A percentile compares a stretch with the other conserved stretches of the same genome.
Conservation (phyloP, 805 yeast species). For the Torulaspora maleeae region DNA sequence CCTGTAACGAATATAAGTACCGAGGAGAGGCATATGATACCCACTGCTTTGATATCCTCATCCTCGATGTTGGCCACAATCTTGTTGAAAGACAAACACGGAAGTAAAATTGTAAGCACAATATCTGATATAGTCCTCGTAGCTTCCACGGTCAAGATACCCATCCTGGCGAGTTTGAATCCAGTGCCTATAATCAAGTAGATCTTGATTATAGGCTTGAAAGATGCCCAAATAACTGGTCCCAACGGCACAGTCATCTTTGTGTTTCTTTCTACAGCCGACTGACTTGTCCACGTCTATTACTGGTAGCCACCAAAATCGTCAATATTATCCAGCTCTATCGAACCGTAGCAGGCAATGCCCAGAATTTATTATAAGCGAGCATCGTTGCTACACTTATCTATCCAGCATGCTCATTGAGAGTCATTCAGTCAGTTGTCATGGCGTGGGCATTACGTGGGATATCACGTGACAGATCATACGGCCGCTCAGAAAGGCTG, state of each 20-base stretch:
- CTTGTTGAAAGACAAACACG: slow-evolving; percentile 60
- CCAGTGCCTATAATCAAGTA: slow-evolving; percentile 70
- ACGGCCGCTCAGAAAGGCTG: too few species aligned
- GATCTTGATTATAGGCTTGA: slow-evolving; percentile 72
- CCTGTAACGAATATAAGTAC: slow-evolving; percentile 51
- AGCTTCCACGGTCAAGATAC: slow-evolving; percentile 59
- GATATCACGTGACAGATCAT: background rate
- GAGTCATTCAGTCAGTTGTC: background rate
- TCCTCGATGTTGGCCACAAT: slow-evolving; percentile 57
- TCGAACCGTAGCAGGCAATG: background rate
- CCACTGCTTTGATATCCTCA: slow-evolving; percentile 63
- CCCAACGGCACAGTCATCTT: slow-evolving; percentile 31
- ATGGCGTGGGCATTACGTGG: slow-evolving; percentile 2
- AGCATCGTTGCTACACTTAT: background rate
- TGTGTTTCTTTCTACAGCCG: background rate
- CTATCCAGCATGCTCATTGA: background rate
- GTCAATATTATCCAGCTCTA: background rate
- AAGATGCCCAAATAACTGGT: slow-evolving; percentile 44
- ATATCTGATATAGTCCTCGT: slow-evolving; percentile 59
- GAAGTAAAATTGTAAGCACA: slow-evolving; percentile 57
- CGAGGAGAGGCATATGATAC: slow-evolving; percentile 54
- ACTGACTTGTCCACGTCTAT: background rate
- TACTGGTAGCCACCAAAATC: background rate
- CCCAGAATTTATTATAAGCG: background rate
- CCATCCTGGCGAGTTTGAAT: slow-evolving; percentile 50